Conservation (phyloP, 768 basidiomycete species). For the Boletus eberwhitei region DNA sequence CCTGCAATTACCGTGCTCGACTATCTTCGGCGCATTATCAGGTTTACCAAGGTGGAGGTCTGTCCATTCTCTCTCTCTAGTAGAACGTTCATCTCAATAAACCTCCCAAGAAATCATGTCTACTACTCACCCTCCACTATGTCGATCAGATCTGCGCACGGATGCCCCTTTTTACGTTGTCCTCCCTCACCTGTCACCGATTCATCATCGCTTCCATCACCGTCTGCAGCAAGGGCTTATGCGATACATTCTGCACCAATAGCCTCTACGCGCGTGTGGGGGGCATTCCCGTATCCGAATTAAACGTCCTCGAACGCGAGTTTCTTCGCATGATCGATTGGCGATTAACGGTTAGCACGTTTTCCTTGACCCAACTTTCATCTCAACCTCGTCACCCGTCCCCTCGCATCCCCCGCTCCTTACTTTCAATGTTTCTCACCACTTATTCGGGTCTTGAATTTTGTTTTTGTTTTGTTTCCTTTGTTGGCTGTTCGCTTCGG, state of each 20-base stretch:
- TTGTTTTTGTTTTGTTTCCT: not conserved
- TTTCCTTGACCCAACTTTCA: conserved; percentile 24
- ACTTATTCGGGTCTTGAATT: conserved; percentile 18
- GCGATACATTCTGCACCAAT: conserved; percentile 95
- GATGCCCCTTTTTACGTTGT: conserved; percentile 85
- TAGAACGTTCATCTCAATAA: conserved; percentile 6
- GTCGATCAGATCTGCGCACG: conserved; percentile 92
- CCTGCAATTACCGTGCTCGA: conserved; percentile 87
- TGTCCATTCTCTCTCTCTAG: conserved; percentile 20
- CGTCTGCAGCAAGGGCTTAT: conserved; percentile 91
- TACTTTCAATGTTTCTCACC: conserved; percentile 5
- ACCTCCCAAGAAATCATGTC: conserved; percentile 60
- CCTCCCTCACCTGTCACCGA: conserved; percentile 95
- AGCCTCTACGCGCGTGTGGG: conserved; percentile 94
- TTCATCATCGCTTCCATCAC: conserved; percentile 94
- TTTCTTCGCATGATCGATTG: conserved; percentile 91
- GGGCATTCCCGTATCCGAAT: conserved; percentile 85
- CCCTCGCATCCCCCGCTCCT: not conserved
- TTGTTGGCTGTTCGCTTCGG: conserved; percentile 3
- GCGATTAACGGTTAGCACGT: conserved; percentile 80
- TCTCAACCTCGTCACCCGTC: conserved; percentile 2
- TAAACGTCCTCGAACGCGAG: conserved; percentile 93
- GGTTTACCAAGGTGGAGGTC: conserved; percentile 95
- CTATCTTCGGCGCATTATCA: conserved; percentile 91
- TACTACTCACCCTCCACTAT: conserved; percentile 82